phyloP scores from a whole-genome alignment of 768 basidiomycete species.

The Boletus sp. region DNA sequence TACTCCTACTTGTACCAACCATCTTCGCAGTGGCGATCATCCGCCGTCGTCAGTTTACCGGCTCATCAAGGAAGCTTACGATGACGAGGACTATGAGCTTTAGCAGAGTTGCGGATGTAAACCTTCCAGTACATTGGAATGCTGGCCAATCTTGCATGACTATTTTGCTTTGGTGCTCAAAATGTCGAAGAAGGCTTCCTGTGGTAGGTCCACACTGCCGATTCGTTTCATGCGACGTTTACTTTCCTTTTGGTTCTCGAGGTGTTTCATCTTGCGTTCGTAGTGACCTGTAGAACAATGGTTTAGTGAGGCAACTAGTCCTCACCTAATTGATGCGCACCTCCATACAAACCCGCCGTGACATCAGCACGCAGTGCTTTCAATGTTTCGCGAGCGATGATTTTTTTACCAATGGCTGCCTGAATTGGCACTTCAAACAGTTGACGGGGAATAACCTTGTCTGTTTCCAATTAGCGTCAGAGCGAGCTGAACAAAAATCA shows the following conservation, averaged over 20 bases:
- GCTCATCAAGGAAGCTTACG: conserved; percentile 90
- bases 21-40: conserved; percentile 76
- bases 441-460: conserved; percentile 90
- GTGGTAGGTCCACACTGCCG: conserved; percentile 86
- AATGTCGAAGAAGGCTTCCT: conserved; percentile 94
- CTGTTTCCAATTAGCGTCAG: conserved; percentile 34
- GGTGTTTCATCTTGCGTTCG: conserved; percentile 87
- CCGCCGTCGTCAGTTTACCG: conserved; percentile 92
- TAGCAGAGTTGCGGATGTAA: conserved; percentile 7
- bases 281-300: conserved; percentile 60
- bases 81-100: conserved; percentile 89
- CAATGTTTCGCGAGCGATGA: conserved; percentile 87
- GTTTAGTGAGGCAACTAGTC: not conserved
- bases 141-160: not conserved
- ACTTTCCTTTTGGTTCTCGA: conserved; percentile 89
- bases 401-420: conserved; percentile 80
- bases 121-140: not conserved
- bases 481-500: not conserved
- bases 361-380: conserved; percentile 88
- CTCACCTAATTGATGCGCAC: conserved; percentile 32
- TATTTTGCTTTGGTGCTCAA: conserved; percentile 54
- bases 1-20: conserved; percentile 4
- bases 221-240: conserved; percentile 87
- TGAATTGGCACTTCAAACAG: conserved; percentile 95
- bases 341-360: conserved; percentile 91